phyloP scores from a whole-genome alignment of 805 yeast genomes.

The Saccharomycopsis sp. region DNA sequence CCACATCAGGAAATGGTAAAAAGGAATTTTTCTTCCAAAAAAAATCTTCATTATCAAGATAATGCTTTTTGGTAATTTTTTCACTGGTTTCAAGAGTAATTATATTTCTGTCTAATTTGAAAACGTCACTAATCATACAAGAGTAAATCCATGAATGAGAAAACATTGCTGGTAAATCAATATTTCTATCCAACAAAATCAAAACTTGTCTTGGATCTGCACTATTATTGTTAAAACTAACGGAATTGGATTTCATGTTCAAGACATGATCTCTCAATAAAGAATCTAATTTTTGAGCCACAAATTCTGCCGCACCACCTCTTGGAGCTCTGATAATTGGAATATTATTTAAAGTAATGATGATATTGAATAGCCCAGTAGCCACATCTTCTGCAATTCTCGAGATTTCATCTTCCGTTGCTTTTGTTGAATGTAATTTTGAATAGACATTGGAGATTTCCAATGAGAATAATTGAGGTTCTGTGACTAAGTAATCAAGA shows the following conservation, averaged over 20 bases:
- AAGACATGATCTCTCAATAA: slow-evolving; percentile 77
- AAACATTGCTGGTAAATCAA: slow-evolving; percentile 89
- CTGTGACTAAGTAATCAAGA: slow-evolving; percentile 84
- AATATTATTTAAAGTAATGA: slow-evolving; percentile 66
- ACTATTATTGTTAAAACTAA: slow-evolving; percentile 19
- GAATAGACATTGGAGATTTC: slow-evolving; percentile 60
- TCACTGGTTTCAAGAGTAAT: slow-evolving; percentile 42
- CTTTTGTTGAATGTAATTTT: slow-evolving; percentile 55
- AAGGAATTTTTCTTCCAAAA: slow-evolving; percentile 83
- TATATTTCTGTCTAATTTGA: slow-evolving; percentile 72
- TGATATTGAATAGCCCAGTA: slow-evolving; percentile 67
- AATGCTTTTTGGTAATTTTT: slow-evolving; percentile 53
- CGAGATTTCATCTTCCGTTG: slow-evolving; percentile 69
- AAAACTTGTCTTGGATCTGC: slow-evolving; percentile 50
- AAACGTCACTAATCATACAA: slow-evolving; percentile 90
- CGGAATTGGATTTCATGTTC: slow-evolving; percentile 35
- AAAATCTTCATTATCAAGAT: slow-evolving; percentile 86
- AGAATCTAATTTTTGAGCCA: slow-evolving; percentile 78
- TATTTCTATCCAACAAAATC: slow-evolving; percentile 74
- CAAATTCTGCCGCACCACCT: slow-evolving; percentile 93
- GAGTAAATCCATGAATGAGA: slow-evolving; percentile 97
- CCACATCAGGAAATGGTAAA: slow-evolving; percentile 97
- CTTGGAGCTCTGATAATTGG: slow-evolving; percentile 88
- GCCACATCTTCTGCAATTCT: slow-evolving; percentile 59
- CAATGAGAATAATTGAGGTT: slow-evolving; percentile 78